Evolutionary conservation across 2,329 filamentous ascomycete species (phyloP).

Genomic region (Fusarium nisikadoi): DNA sequence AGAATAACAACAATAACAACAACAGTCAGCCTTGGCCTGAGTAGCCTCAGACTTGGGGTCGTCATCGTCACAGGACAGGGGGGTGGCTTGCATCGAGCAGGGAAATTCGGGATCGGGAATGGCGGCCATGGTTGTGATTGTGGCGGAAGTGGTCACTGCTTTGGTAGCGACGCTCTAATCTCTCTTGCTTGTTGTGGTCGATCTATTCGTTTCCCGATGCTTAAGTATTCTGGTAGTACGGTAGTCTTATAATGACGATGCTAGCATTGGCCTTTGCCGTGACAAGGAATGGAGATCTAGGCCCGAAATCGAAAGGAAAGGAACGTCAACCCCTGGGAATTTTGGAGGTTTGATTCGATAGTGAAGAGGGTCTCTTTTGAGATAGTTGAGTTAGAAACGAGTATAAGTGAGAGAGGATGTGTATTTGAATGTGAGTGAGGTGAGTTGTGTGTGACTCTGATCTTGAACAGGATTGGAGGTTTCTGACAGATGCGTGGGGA

Average conservation of each 20-base stretch:
- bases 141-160: slow-evolving; percentile 33
- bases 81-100: slow-evolving; percentile 67
- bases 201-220: slow-evolving; percentile 21
- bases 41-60: slow-evolving; percentile 14
- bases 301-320: slow-evolving; percentile 11
- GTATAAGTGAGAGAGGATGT: neutral
- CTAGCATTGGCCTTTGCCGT: slow-evolving; percentile 10
- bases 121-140: slow-evolving; percentile 51
- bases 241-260: slow-evolving; percentile 3
- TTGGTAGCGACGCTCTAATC: slow-evolving; percentile 15
- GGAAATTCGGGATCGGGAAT: slow-evolving; percentile 64
- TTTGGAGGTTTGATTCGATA: slow-evolving; percentile 6
- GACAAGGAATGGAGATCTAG: slow-evolving; percentile 32
- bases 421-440: neutral
- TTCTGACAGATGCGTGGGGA: slow-evolving; percentile 33
- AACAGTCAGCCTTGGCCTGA: slow-evolving; percentile 16
- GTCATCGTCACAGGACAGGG: slow-evolving; percentile 26
- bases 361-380: neutral
- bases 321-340: slow-evolving; percentile 17
- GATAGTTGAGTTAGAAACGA: neutral
- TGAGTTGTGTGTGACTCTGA: slow-evolving; percentile 5
- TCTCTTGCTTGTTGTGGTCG: slow-evolving; percentile 25
- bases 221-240: neutral
- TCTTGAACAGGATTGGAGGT: slow-evolving; percentile 17
- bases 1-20: slow-evolving; percentile 29